A percentile compares a stretch with the other conserved stretches of the same genome.
These are phyloP conservation scores for Ambrosia hybrid DNA, from an alignment of 140 eudicot genomes.

Conservation along the genomic window DNA sequence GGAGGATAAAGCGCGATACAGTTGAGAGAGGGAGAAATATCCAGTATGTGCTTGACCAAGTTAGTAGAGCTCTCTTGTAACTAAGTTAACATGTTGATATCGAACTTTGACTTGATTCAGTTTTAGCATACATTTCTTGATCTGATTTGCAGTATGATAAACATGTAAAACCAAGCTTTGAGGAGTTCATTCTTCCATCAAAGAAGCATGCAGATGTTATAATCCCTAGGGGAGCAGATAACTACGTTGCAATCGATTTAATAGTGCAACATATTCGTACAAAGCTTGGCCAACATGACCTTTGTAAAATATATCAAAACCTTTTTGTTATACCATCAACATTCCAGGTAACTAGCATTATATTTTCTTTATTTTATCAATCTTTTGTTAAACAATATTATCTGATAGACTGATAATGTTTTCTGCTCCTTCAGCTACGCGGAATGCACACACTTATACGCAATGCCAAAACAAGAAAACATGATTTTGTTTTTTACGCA, in stretches of 20 bases:
- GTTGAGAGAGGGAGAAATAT: conserved; percentile 78
- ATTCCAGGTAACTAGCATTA: conserved; percentile 57
- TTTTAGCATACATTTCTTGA: background rate
- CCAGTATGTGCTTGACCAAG: conserved; percentile 89
- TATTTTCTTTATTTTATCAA: background rate
- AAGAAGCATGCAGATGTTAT: conserved; percentile 87
- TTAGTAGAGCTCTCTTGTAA: conserved; percentile 41
- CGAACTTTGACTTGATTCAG: conserved; percentile 16
- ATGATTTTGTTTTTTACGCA: conserved; percentile 91
- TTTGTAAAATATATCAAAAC: conserved; percentile 86
- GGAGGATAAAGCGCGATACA: conserved; percentile 86
- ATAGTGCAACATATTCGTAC: conserved; percentile 88
- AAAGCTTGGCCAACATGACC: conserved; percentile 85
- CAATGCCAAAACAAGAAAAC: conserved; percentile 69
- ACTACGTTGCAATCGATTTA: conserved; percentile 85
- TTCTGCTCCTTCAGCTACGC: conserved; percentile 52
- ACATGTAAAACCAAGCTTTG: conserved; percentile 89
- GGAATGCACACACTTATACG: conserved; percentile 98
- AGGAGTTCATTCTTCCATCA: conserved; percentile 84
- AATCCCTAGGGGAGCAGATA: conserved; percentile 93
- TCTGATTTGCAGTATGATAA: conserved; percentile 65
- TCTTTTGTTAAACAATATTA: background rate
- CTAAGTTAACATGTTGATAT: conserved; percentile 11
- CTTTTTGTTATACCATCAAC: conserved; percentile 75
- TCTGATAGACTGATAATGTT: background rate